Percentiles rank a stretch among this genome's conserved stretches.
phyloP scores from a whole-genome alignment of 2,329 filamentous ascomycete species.

The Pyrenochaeta sp. region DNA sequence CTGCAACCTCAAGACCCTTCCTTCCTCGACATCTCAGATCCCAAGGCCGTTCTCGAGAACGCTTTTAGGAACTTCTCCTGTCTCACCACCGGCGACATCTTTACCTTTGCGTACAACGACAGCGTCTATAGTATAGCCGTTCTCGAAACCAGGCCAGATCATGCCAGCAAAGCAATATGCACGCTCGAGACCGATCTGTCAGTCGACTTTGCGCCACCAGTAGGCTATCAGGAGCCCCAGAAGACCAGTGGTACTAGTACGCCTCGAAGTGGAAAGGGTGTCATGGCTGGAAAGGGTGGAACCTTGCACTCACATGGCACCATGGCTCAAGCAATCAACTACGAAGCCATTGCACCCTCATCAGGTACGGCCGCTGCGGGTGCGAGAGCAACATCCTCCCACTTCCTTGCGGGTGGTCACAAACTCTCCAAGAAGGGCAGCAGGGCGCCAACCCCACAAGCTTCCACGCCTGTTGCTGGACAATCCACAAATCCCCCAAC shows the following conservation, averaged over 20 bases:
- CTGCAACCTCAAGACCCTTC: slow-evolving; percentile 91
- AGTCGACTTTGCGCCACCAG: slow-evolving; percentile 92
- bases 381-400: slow-evolving; percentile 71
- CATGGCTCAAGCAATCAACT: slow-evolving; percentile 99
- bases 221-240: slow-evolving; percentile 92
- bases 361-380: slow-evolving; percentile 70
- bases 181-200: slow-evolving; percentile 96
- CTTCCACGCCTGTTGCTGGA: slow-evolving; percentile 68
- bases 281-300: slow-evolving; percentile 71
- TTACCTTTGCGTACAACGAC: slow-evolving; percentile 97
- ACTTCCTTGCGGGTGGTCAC: slow-evolving; percentile 82
- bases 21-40: slow-evolving; percentile 96
- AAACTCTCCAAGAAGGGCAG: slow-evolving; percentile 83
- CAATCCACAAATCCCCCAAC: slow-evolving; percentile 52
- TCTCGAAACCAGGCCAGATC: slow-evolving; percentile 87
- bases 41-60: slow-evolving; percentile 95
- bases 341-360: slow-evolving; percentile 84
- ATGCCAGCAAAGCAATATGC: slow-evolving; percentile 83
- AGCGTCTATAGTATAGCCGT: slow-evolving; percentile 92
- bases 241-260: slow-evolving; percentile 84
- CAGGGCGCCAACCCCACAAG: slow-evolving; percentile 72
- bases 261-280: slow-evolving; percentile 72
- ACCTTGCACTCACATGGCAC: slow-evolving; percentile 83
- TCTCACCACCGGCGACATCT: slow-evolving; percentile 90
- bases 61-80: slow-evolving; percentile 96